Evolutionary conservation across 2,329 filamentous ascomycete genomes (phyloP), one percentile per base, ranked within the genome.

Genomic region (Diaporthe australafricana): DNA sequence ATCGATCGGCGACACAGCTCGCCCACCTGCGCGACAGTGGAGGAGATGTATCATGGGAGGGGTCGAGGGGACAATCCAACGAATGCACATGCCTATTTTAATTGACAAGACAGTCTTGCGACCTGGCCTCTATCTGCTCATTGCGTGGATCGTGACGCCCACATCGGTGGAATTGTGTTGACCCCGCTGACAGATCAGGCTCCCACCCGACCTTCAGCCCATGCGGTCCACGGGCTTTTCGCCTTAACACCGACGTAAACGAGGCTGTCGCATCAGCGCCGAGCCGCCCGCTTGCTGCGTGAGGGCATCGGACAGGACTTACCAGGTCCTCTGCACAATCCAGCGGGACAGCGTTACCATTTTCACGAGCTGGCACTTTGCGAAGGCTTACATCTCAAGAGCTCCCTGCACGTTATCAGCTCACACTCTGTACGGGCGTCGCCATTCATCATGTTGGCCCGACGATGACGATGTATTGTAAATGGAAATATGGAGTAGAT

Each of bases 11-110:
- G 60, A 52, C 50, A 48, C 22, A 55, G 60, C 63, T 42, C 47
- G 69, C 42, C 50, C 38, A 69, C 50, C 52, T 71, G 50, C 22
- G 60, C 17, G 69, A 66, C 69, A 65, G 48, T 48, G 40, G 45
- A 45, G 52, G 52, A 57, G 60, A 70, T 57, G 42, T 45, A 32
- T 27, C 12, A 30, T 47, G 57, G 53, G 20, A 25, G 62, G 25
- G 20, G 48, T 45, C 16, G 32, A 57, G 30, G 20, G 48, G 22
- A 50, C 25, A 42, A 40, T 60, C 32, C 42, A 60, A 56, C 17
- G 35, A 60, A 69, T 69, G 67, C 48, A 42, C 32, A 60, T 48
- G 56, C 42, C 67, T 42, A 25, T 60, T 50, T 42, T 50, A 22
- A 57, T 35, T 42, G 42, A 60, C 32, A 25, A 48, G 20, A 48